Base-by-base conservation (phyloP, 108 stramenopile genomes). In the Pseudonitzschia multiseries region DNA sequence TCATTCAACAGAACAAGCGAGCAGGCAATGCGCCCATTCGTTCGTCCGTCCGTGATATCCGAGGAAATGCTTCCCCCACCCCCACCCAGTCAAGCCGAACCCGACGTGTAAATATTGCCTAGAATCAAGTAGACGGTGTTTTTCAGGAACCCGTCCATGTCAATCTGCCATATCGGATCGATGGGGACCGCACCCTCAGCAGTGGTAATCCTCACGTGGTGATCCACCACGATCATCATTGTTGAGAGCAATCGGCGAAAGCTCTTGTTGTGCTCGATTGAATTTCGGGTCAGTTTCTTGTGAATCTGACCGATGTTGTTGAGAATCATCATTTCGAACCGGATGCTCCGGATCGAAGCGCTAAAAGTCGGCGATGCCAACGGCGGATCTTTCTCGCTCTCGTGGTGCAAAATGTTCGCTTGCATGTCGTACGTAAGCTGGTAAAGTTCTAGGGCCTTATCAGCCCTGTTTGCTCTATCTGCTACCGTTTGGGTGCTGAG, bases 271-370 rank as follows among this genome's bases (percentile, higher is more conserved):
- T 56, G 54, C 21, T 56, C 26, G 1, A 56, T 22, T 1, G 21
- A 12, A 56, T 56, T 26, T 4, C 24, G 9, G 13, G 21, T 56
- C n/a, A 56, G 10, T 26, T 56, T 26, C 10, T 56, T 56, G 54
- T 56, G 54, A 4, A 56, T 12, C 54, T 56, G 54, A 24, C 54
- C 20, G 9, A 10, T 56, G 54, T 56, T 56, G 24, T 56, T 56
- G 26, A 56, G 21, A 56, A 56, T 26, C 54, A 56, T 56, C 54
- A 56, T 26, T 26, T 56, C 26, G 54, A 56, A 56, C 26, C 54
- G 54, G 26, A 56, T 26, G 54, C 54, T 56, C 13, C 26, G 21
- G n/a, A 26, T 56, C 9, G 54, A 56, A 26, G 54, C 54, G 9
- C 4, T 3, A 22, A 56, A 56, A 10, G 22, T 22, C 18, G 46